phyloP scores from a whole-genome alignment of 805 yeast species.

The Dipodascopsis tothii region DNA sequence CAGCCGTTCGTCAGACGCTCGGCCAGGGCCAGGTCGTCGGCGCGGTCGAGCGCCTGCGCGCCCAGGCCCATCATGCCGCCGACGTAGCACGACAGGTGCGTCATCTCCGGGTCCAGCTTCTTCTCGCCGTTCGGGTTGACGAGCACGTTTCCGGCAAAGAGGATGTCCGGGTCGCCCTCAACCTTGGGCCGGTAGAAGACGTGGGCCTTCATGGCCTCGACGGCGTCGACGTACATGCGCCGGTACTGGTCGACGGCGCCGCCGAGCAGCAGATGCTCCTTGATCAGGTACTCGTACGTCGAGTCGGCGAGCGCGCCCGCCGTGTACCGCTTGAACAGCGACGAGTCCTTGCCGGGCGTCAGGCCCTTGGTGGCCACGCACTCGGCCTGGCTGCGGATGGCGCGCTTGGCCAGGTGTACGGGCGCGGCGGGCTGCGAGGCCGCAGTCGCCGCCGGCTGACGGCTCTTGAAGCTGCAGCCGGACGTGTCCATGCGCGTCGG shows the following conservation, averaged over 20 bases:
- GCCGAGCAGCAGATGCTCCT: conserved; percentile 40
- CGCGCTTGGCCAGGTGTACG: background rate
- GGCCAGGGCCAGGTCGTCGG: conserved; percentile 38
- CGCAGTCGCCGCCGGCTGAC: background rate
- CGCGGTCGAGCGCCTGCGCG: conserved; percentile 35
- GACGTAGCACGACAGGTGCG: conserved; percentile 44
- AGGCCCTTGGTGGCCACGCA: conserved; percentile 11
- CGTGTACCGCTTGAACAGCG: conserved; percentile 24
- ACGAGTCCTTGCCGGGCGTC: conserved; percentile 2
- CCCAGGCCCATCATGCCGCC: conserved; percentile 51
- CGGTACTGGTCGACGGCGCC: conserved; percentile 35
- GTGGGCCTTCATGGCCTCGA: conserved; percentile 35
- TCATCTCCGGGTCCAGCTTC: conserved; percentile 35
- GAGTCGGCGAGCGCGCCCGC: conserved; percentile 42
- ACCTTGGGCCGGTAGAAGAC: conserved; percentile 42
- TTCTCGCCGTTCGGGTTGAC: conserved; percentile 19
- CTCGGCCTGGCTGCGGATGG: conserved; percentile 1
- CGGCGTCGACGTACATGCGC: conserved; percentile 31
- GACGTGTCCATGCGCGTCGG: conserved; percentile 44
- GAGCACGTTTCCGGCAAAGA: conserved; percentile 30
- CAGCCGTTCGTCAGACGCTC: conserved; percentile 44
- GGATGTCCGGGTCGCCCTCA: conserved; percentile 36
- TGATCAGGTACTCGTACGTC: conserved; percentile 44
- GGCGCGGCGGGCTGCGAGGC: background rate
- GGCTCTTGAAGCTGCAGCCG: conserved; percentile 37